Evolutionary conservation across 2,329 filamentous ascomycete species (phyloP), one percentile per base, ranked within the genome.

Genomic region (Fusarium aywerte): DNA sequence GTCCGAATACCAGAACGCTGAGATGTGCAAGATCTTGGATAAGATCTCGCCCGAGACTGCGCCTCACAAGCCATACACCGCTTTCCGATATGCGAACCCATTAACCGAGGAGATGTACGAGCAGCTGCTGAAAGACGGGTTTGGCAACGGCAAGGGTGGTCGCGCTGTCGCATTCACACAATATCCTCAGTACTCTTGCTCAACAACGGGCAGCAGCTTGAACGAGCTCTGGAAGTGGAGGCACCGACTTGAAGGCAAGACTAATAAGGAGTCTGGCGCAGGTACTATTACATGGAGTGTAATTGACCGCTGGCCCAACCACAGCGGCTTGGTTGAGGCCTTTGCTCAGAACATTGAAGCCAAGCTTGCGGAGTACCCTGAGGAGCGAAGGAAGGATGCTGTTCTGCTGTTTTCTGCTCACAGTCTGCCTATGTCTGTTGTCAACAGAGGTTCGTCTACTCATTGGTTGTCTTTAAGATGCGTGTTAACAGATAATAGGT

Each of bases 161-260:
- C 87, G 96, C 59, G 96, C 96, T 3, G 93, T 99, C 6, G 96
- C 96, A 2, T 99, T 99, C 76, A 97, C 95, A 27, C 96, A 99
- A 79, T 99, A 99, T 74, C 96, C 96, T 3, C 96, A 99, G 78
- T 99, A 99, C 80, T 97, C 93, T 20, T 99, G 96, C 81, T 97
- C 93, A 20, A 99, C 96, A 2, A 99, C 96, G 0, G 96, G 96
- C 21, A 97, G 93, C 78, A 97, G 93, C 65, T 81, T 99, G 58
- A 99, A 99, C 75, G 96, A 99, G 81, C 81, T 99, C 33, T 99
- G 96, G 96, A 97, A 96, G 81, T 97, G 94, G 93, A 87, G 94
- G 66, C 91, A 93, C 75, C 85, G 93, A 65, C 81, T 99, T 52
- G 94, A 98, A 78, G 92, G 92, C 36, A 93, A 92, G 78, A 82